phyloP scores from a whole-genome alignment of 2,329 filamentous ascomycete genomes.

The Monilinia vaccinii-corymbosi region DNA sequence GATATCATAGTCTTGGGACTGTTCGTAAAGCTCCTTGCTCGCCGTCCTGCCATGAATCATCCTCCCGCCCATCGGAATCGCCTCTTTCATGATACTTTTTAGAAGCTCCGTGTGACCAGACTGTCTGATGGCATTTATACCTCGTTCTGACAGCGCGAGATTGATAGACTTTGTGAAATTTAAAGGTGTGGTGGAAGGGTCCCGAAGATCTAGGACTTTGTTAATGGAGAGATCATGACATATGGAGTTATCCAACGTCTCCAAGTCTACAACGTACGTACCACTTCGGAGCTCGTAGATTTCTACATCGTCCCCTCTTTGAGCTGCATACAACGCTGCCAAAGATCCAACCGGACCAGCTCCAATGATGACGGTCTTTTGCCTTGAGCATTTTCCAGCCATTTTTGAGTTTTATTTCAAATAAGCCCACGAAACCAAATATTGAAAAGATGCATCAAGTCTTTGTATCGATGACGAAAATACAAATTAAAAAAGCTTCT shows the following conservation, averaged over 20 bases:
- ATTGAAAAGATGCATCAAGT: too few relatives aligned
- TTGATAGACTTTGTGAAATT: constrained; percentile 99
- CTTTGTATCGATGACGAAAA: too few relatives aligned
- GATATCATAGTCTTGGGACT: constrained; percentile 82
- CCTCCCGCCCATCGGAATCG: constrained; percentile 87
- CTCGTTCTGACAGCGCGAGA: constrained; percentile 83
- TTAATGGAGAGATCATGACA: neutral
- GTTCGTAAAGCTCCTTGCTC: constrained; percentile 60
- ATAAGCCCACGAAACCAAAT: neutral
- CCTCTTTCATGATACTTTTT: constrained; percentile 63
- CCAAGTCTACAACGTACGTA: constrained; percentile 39
- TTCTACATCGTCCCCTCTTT: constrained; percentile 80
- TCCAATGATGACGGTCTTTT: constrained; percentile 66
- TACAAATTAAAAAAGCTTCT: too few relatives aligned
- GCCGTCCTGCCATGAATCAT: constrained; percentile 79
- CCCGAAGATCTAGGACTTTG: constrained; percentile 62
- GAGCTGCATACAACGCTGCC: constrained; percentile 85
- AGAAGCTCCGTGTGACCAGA: constrained; percentile 60
- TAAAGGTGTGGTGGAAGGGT: constrained; percentile 71
- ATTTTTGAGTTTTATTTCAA: neutral
- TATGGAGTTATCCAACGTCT: too few relatives aligned
- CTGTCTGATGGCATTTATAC: constrained; percentile 76
- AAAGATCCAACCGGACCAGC: constrained; percentile 90
- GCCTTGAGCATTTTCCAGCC: constrained; percentile 10
- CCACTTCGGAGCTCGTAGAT: constrained; percentile 89